Evolutionary conservation across 306 rosid genomes (phyloP).

Genomic region (Phaseolus lunatus): DNA sequence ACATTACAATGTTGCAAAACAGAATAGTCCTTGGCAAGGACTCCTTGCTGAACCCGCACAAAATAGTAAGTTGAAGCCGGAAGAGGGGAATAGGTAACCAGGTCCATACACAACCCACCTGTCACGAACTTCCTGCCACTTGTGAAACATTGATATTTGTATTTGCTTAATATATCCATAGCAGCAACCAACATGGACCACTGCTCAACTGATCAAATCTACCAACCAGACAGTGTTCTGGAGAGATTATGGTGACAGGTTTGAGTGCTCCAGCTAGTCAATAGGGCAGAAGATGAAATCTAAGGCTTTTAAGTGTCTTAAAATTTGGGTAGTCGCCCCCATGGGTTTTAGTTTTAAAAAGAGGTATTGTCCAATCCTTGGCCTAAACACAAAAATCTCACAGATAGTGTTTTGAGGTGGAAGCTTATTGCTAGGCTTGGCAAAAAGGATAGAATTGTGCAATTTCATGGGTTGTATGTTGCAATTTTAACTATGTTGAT

Average conservation of each 20-base stretch:
- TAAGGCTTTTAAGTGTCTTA: neutral
- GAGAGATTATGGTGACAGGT: neutral
- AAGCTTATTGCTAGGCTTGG: neutral
- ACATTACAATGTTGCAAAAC: neutral
- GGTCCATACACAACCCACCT: neutral
- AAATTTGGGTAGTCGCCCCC: neutral
- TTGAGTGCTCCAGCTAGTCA: slow-evolving; percentile 20
- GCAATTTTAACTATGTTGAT: neutral
- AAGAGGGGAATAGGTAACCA: no score
- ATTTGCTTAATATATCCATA: no score
- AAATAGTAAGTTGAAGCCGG: neutral
- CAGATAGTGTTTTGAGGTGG: slow-evolving; percentile 2
- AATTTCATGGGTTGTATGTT: neutral
- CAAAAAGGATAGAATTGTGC: neutral
- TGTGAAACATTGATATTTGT: no score
- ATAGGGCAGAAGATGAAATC: neutral
- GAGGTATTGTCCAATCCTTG: neutral
- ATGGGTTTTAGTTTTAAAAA: neutral
- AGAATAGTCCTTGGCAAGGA: slow-evolving; percentile 15
- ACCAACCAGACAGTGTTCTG: neutral
- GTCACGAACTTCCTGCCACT: neutral
- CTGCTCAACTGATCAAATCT: neutral
- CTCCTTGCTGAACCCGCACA: neutral
- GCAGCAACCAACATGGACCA: neutral
- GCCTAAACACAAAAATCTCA: neutral